phyloP scores from a whole-genome alignment of 768 basidiomycete species.

The Termitomyces sp. region DNA sequence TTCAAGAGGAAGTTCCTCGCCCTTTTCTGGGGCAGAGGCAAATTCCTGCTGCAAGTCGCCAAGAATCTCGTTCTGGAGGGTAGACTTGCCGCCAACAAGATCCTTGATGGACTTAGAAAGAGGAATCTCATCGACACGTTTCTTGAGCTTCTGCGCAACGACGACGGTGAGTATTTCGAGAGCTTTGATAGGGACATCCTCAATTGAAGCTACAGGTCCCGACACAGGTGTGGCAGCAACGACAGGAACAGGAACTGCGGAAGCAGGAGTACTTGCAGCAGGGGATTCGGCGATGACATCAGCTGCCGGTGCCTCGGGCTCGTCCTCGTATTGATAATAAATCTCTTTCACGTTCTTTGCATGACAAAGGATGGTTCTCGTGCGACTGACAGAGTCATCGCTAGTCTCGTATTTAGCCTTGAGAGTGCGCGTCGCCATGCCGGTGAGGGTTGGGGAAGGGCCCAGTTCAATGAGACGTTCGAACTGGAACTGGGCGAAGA shows the following conservation, averaged over 20 bases:
- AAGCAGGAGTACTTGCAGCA: conserved; percentile 26
- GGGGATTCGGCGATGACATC: conserved; percentile 28
- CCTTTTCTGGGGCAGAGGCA: conserved; percentile 92
- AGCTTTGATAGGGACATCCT: conserved; percentile 90
- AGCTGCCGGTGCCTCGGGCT: conserved; percentile 40
- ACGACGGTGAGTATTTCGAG: conserved; percentile 81
- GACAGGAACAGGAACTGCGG: conserved; percentile 35
- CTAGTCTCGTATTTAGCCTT: conserved; percentile 90
- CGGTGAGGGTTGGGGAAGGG: conserved; percentile 92
- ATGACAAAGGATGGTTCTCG: conserved; percentile 82
- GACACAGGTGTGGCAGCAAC: conserved; percentile 42
- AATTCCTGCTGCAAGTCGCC: conserved; percentile 97
- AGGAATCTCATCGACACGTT: conserved; percentile 83
- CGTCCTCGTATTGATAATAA: conserved; percentile 97
- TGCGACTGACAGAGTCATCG: conserved; percentile 80
- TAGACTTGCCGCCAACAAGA: conserved; percentile 97
- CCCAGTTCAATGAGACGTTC: conserved; percentile 95
- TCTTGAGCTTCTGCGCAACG: conserved; percentile 98
- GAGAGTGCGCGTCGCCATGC: conserved; percentile 87
- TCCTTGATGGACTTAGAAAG: conserved; percentile 96
- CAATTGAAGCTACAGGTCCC: conserved; percentile 67
- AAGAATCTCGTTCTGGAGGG: conserved; percentile 96
- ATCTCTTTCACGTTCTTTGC: conserved; percentile 96
- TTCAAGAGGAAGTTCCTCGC: conserved; percentile 93
- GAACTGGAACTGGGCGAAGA: conserved; percentile 82